Evolutionary conservation across 805 yeast species (phyloP).

Genomic region (Pichia occidentalis): DNA sequence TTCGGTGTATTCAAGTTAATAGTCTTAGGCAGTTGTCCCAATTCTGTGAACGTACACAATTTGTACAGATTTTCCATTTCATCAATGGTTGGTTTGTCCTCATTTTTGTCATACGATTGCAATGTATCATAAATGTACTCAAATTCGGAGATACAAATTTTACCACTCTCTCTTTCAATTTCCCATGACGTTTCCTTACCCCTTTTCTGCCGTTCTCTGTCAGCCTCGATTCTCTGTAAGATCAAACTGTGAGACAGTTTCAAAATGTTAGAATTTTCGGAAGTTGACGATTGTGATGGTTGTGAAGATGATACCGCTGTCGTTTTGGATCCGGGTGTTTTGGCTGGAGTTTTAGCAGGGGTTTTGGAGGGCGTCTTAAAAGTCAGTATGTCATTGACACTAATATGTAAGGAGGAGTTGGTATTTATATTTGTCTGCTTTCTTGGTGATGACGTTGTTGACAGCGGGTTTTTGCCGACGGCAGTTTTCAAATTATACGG

Average conservation of each 20-base stretch:
- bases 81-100: slow-evolving; percentile 21
- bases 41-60: slow-evolving; percentile 6
- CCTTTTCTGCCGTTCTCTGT: slow-evolving; percentile 83
- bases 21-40: background rate
- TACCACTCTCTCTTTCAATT: slow-evolving; percentile 38
- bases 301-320: background rate
- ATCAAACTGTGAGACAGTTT: slow-evolving; percentile 41
- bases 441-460: too few relatives aligned
- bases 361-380: slow-evolving; percentile 4
- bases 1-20: background rate
- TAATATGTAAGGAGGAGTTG: too few relatives aligned
- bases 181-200: slow-evolving; percentile 79
- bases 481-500: slow-evolving; percentile 9
- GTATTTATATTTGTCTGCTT: too few relatives aligned
- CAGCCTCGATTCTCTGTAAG: slow-evolving; percentile 80
- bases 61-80: slow-evolving; percentile 21
- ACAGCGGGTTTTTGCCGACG: background rate
- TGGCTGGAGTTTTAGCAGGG: background rate
- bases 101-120: slow-evolving; percentile 12
- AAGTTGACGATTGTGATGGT: background rate
- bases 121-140: slow-evolving; percentile 21
- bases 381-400: slow-evolving; percentile 8
- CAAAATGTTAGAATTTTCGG: too few relatives aligned
- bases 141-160: slow-evolving; percentile 29
- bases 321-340: slow-evolving; percentile 3